Percentiles rank a stretch among this genome's conserved stretches.
phyloP scores from a whole-genome alignment of 2,329 filamentous ascomycete species.

The Calonectria hawksworthii region DNA sequence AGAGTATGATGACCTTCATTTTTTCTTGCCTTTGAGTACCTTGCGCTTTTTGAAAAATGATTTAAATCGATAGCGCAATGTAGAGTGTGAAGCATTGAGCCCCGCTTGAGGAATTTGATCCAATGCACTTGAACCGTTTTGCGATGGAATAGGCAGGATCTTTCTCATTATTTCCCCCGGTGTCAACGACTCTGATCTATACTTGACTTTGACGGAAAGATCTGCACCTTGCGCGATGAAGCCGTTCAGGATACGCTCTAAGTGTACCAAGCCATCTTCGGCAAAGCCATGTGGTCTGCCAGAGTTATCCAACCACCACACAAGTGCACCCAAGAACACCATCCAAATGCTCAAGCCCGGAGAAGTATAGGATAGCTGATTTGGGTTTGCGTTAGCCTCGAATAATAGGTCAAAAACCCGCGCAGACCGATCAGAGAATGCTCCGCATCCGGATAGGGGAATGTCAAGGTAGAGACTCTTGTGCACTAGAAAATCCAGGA shows the following conservation, averaged over 20 bases:
- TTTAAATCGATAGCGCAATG: not conserved
- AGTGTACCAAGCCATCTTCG: not conserved
- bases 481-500: not conserved
- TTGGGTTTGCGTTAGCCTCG: not conserved
- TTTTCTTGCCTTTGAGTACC: not conserved
- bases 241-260: not conserved
- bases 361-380: not conserved
- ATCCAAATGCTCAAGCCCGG: not conserved
- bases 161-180: not conserved
- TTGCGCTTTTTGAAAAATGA: not conserved
- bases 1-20: not conserved
- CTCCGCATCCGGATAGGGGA: not conserved
- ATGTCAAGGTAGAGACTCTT: not conserved
- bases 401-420: not conserved
- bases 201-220: not conserved
- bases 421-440: not conserved
- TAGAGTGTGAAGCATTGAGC: not conserved
- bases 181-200: not conserved
- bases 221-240: not conserved
- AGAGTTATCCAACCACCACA: not conserved
- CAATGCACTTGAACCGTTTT: not conserved
- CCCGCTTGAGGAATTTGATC: not conserved
- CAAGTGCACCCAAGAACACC: not conserved
- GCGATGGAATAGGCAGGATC: not conserved
- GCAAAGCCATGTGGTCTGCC: not conserved